Evolutionary conservation across 2,329 filamentous ascomycete genomes (phyloP).

Genomic region (Drechslerella stenobrocha): DNA sequence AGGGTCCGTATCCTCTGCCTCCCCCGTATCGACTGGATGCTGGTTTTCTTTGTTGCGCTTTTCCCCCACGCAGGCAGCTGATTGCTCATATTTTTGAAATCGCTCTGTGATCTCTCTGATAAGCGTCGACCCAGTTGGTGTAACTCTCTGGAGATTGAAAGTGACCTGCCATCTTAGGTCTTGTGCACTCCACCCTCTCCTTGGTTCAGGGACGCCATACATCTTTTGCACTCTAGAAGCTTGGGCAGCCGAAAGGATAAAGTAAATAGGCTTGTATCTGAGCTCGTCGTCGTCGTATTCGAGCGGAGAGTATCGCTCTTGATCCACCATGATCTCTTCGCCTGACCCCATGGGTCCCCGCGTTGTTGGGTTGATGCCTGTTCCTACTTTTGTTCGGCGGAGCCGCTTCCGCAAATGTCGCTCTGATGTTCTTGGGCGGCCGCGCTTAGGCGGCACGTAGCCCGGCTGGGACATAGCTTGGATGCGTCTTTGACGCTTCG

Average conservation of each 20-base stretch:
- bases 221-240: slow-evolving; percentile 35
- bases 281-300: slow-evolving; percentile 15
- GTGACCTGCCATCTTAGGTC: slow-evolving; percentile 26
- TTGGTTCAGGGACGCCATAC: slow-evolving; percentile 19
- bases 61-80: background rate
- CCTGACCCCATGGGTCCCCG: no score
- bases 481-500: slow-evolving; percentile 36
- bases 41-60: slow-evolving; percentile 19
- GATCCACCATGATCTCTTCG: background rate
- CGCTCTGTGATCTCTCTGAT: background rate
- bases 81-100: background rate
- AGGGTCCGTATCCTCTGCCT: background rate
- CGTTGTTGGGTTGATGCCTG: background rate
- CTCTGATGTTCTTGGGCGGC: slow-evolving; percentile 37
- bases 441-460: slow-evolving; percentile 42
- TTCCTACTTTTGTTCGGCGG: no score
- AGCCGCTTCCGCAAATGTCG: slow-evolving; percentile 14
- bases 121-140: slow-evolving; percentile 20
- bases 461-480: slow-evolving; percentile 41
- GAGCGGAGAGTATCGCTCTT: slow-evolving; percentile 9
- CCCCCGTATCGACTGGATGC: background rate
- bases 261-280: slow-evolving; percentile 34
- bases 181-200: slow-evolving; percentile 21
- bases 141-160: slow-evolving; percentile 28
- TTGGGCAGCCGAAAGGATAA: slow-evolving; percentile 24